phyloP scores from a whole-genome alignment of 192 early-diverging fungal genomes.

The Gigaspora rosea region DNA sequence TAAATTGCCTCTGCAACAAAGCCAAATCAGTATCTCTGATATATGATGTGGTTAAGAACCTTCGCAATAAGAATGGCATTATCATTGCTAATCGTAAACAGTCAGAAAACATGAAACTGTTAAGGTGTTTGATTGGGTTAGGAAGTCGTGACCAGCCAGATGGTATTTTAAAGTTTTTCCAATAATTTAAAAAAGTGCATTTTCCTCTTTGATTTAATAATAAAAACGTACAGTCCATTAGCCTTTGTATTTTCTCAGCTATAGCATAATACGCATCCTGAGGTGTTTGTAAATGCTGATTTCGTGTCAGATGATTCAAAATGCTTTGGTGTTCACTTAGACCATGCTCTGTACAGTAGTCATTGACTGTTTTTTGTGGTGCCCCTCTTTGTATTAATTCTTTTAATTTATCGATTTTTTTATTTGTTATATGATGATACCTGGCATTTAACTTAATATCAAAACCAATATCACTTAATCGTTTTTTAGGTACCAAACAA shows the following conservation, averaged over 20 bases:
- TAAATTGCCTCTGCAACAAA: too few species aligned
- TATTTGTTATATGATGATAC: slow-evolving; percentile 5
- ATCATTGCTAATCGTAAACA: neutral
- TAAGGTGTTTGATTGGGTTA: neutral
- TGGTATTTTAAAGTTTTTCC: neutral
- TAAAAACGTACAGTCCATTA: neutral
- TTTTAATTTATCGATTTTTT: neutral
- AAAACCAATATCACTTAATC: neutral
- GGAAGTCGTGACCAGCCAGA: neutral
- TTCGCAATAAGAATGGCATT: neutral
- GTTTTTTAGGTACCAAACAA: neutral
- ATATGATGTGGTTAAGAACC: neutral
- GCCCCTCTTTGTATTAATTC: neutral
- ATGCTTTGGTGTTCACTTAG: neutral
- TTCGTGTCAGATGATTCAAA: neutral
- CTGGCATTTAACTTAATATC: neutral
- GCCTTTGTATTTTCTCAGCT: neutral
- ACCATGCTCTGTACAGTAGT: neutral
- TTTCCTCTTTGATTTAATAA: neutral
- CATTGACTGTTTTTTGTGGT: neutral
- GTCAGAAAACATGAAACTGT: slow-evolving; percentile 2
- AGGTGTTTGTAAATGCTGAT: neutral
- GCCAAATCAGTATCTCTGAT: neutral
- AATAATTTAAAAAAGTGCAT: neutral
- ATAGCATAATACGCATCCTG: neutral